Conservation (phyloP, 352 stramenopile genomes). For the Phytophthora megakarya region DNA sequence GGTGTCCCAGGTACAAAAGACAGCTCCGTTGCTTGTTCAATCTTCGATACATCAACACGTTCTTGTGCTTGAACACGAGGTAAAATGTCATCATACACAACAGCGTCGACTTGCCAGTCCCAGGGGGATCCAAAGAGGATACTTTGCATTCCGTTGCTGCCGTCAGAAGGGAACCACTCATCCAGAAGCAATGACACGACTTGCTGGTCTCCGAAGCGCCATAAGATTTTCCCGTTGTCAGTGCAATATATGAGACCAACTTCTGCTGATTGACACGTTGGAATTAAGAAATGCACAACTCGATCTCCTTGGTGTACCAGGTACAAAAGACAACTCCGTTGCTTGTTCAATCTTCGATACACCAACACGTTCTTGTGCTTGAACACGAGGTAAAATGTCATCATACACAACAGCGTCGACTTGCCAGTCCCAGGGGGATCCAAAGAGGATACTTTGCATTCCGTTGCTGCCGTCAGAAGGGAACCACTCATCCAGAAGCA, state of each 20-base stretch:
- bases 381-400: conserved; percentile 38
- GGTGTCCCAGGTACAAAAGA: too few species aligned
- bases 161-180: conserved; percentile 10
- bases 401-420: conserved; percentile 37
- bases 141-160: conserved; percentile 27
- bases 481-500: conserved; percentile 23
- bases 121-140: conserved; percentile 32
- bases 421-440: conserved; percentile 33
- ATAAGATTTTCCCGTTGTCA: conserved; percentile 23
- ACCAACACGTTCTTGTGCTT: conserved; percentile 38
- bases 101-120: conserved; percentile 38
- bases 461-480: not conserved
- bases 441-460: conserved; percentile 35
- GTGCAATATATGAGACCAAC: conserved; percentile 14
- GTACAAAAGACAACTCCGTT: conserved; percentile 13
- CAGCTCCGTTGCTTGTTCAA: not conserved
- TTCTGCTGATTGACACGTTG: not conserved
- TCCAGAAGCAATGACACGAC: conserved; percentile 14
- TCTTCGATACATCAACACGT: conserved; percentile 35
- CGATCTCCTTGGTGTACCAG: conserved; percentile 12
- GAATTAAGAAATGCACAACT: conserved; percentile 14
- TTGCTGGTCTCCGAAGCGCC: conserved; percentile 33
- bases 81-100: conserved; percentile 40
- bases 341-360: conserved; percentile 27
- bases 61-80: conserved; percentile 36